Percentiles rank a stretch among this genome's conserved stretches.
Conservation (phyloP, 1,284 basidiomycete species). For the Afroboletus lepidellus region DNA sequence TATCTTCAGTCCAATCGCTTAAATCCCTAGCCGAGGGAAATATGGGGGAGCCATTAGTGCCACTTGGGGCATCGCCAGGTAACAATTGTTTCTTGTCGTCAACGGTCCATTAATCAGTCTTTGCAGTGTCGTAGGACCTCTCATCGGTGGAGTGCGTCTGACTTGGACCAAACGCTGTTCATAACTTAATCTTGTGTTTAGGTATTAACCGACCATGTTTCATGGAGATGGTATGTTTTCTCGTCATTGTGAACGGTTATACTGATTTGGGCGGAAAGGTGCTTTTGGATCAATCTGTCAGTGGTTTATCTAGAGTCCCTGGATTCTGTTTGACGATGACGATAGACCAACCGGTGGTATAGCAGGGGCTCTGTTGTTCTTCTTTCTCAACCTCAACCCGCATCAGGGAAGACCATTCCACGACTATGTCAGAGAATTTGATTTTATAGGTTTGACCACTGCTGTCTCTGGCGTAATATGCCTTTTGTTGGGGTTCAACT, state of each 20-base stretch:
- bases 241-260: background rate
- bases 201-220: constrained; percentile 40
- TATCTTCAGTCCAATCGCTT: constrained; percentile 8
- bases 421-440: constrained; percentile 41
- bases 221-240: constrained; percentile 36
- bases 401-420: constrained; percentile 31
- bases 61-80: constrained; percentile 46
- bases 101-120: background rate
- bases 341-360: constrained; percentile 42
- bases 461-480: constrained; percentile 47
- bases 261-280: constrained; percentile 22
- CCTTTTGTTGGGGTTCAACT: constrained; percentile 43
- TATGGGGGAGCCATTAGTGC: constrained; percentile 42
- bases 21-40: constrained; percentile 35
- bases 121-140: constrained; percentile 44
- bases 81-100: constrained; percentile 6
- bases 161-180: background rate
- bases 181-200: constrained; percentile 26
- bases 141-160: constrained; percentile 34
- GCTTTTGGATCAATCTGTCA: constrained; percentile 39
- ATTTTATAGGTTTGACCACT: constrained; percentile 47
- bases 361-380: constrained; percentile 36
- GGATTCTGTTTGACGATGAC: background rate
- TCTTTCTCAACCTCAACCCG: constrained; percentile 37
- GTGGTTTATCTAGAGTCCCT: constrained; percentile 2